Evolutionary conservation across 225 moss, liverwort and hornwort species (phyloP).

Genomic region (Polytrichum commune): DNA sequence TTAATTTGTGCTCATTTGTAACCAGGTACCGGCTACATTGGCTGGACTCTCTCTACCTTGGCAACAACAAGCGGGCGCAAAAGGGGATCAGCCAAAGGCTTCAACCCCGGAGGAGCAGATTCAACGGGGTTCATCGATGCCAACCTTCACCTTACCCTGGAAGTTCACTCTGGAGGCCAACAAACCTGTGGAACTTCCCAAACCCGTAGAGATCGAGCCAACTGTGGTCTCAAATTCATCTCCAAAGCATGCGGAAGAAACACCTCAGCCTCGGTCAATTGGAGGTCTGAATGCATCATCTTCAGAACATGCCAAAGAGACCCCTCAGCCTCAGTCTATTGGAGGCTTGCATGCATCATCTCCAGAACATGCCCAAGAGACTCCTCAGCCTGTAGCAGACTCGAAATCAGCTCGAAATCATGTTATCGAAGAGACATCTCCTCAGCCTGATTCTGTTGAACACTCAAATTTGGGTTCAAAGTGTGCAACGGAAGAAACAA

Average conservation of each 20-base stretch:
- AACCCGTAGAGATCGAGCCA: slow-evolving; percentile 12
- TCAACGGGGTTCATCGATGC: slow-evolving; percentile 24
- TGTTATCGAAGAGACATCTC: too few relatives aligned
- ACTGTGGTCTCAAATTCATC: slow-evolving; percentile 3
- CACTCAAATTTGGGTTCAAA: too few relatives aligned
- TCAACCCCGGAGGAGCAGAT: slow-evolving; percentile 7
- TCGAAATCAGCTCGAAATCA: too few relatives aligned
- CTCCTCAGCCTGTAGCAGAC: background rate
- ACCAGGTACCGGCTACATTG: slow-evolving; percentile 21
- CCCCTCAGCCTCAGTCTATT: background rate
- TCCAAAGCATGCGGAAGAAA: background rate
- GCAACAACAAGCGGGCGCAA: slow-evolving; percentile 18
- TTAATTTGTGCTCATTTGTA: background rate
- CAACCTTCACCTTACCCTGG: slow-evolving; percentile 30
- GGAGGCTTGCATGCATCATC: too few relatives aligned
- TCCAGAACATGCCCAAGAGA: background rate
- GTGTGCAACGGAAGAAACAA: background rate
- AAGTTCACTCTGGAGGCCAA: slow-evolving; percentile 16
- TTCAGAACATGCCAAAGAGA: background rate
- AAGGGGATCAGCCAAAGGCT: slow-evolving; percentile 10
- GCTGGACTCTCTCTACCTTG: slow-evolving; percentile 31
- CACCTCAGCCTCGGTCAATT: background rate
- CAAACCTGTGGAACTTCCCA: slow-evolving; percentile 30
- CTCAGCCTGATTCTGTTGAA: too few relatives aligned
- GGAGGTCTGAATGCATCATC: background rate